Conservation (phyloP, 1,284 basidiomycete genomes). For the Thelephora terrestris region DNA sequence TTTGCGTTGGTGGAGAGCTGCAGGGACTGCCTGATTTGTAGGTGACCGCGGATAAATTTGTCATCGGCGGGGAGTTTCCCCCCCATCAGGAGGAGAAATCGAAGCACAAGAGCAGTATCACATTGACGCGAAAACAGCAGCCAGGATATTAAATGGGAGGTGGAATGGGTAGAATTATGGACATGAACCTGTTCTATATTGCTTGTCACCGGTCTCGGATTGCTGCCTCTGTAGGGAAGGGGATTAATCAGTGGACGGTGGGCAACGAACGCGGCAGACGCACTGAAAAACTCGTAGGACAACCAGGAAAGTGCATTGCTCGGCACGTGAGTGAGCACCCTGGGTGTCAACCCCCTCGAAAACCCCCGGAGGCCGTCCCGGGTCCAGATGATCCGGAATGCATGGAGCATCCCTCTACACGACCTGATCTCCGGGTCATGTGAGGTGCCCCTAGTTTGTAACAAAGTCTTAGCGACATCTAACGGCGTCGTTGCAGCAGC, state of each 20-base stretch:
- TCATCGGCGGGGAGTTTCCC: too few species aligned
- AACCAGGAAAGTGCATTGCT: slow-evolving; percentile 98
- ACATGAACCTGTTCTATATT: too few species aligned
- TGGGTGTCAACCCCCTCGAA: slow-evolving; percentile 78
- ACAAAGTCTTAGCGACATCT: slow-evolving; percentile 96
- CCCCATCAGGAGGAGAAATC: too few species aligned
- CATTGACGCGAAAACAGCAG: not conserved
- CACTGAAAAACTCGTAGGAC: slow-evolving; percentile 94
- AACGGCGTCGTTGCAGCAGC: slow-evolving; percentile 95
- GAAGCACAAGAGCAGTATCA: not conserved
- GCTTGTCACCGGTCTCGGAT: slow-evolving; percentile 35
- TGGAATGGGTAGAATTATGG: too few species aligned
- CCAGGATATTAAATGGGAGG: too few species aligned
- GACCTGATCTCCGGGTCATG: slow-evolving; percentile 76
- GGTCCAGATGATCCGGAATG: slow-evolving; percentile 80
- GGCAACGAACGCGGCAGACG: slow-evolving; percentile 27
- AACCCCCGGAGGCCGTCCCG: slow-evolving; percentile 85
- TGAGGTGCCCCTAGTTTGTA: slow-evolving; percentile 89
- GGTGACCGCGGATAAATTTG: not conserved
- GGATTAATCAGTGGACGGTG: slow-evolving; percentile 4
- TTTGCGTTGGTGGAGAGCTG: slow-evolving; percentile 69
- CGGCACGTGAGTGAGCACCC: slow-evolving; percentile 94
- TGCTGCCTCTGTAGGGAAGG: slow-evolving; percentile 43
- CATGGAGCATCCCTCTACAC: slow-evolving; percentile 81
- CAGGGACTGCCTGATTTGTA: slow-evolving; percentile 32